Percentiles rank a stretch among this genome's conserved stretches.
Evolutionary conservation across 495 filamentous ascomycete species (phyloP).

Genomic region (Lophiostoma macrostomum): DNA sequence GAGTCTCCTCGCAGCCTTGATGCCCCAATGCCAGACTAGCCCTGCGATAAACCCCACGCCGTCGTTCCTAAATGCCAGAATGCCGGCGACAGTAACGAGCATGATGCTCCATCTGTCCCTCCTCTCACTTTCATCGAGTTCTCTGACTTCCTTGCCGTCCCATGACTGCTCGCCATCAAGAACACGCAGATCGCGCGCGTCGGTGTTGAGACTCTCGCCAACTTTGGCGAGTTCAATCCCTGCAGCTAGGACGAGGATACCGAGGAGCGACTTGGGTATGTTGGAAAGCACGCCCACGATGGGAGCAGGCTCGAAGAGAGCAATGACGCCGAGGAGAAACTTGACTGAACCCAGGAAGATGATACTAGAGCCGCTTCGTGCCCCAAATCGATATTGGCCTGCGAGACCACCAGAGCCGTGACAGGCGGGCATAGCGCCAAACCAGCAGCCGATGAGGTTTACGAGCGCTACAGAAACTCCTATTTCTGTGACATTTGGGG

Average conservation of each 20-base stretch:
- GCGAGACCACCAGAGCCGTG: constrained; percentile 90
- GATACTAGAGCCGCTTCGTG: constrained; percentile 78
- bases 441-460: constrained; percentile 84
- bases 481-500: constrained; percentile 67
- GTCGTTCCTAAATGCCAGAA: constrained; percentile 86
- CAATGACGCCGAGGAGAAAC: constrained; percentile 68
- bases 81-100: constrained; percentile 75
- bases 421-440: constrained; percentile 93
- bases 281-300: constrained; percentile 62
- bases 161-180: constrained; percentile 39
- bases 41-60: constrained; percentile 82
- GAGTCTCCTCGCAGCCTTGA: constrained; percentile 15
- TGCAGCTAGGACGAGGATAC: constrained; percentile 84
- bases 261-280: constrained; percentile 73
- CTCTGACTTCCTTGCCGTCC: constrained; percentile 23
- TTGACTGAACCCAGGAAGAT: constrained; percentile 77
- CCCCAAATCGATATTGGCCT: constrained; percentile 85
- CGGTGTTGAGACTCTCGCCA: constrained; percentile 74
- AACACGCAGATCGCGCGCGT: constrained; percentile 59
- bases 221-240: constrained; percentile 82
- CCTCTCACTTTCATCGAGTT: constrained; percentile 58
- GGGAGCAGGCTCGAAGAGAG: constrained; percentile 36
- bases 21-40: constrained; percentile 62
- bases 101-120: constrained; percentile 77
- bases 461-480: constrained; percentile 76